Base-by-base conservation (phyloP, 495 filamentous ascomycete species). In the Pseudoneurospora amorphoporcata region DNA sequence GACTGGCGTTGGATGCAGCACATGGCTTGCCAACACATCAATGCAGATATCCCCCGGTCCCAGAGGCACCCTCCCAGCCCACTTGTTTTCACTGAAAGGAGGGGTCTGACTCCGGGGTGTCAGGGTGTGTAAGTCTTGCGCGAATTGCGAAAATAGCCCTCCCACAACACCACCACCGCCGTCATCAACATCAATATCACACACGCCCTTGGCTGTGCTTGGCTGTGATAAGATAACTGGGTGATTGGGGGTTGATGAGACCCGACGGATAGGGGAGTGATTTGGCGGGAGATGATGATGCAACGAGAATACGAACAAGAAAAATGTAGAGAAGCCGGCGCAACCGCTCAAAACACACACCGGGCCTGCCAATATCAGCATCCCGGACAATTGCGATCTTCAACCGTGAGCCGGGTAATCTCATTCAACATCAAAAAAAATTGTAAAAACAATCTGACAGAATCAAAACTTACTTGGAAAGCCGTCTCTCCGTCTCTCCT, bases 21-120 rank as follows among this genome's bases (percentile, higher is more conserved):
- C 72, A 71, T 72, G 71, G 68, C 75, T 71, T 80, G 79, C 79
- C 79, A 81, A 78, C 79, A 65, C 79, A 81, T 80, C 79, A 79
- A 72, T 81, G 79, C 79, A 81, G 78, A 73, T 69, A 68, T 43
- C 71, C 71, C 19, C 68, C 37, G 53, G 43, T 29, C 71, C 47
- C 42, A 32, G 53, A 61, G 29, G 12, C 41, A 40, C 39, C 43
- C 17, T 10, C 75, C 75, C 73, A 77, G 76, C 70, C 78, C 77
- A 72, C 76, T 78, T 70, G 68, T 70, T 68, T 65, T 65, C 53
- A 35, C 53, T 65, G 53, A 16, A 65, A 65, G 53, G 53, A 43
- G 37, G 39, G 38, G 71, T 41, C 65, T 29, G 35, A 69, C n/a
- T 32, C 38, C 38, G 39, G 6, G 23, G 53, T 65, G 53, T 65